Base-by-base conservation (phyloP, 495 filamentous ascomycete genomes). In the Neurospora sp. region DNA sequence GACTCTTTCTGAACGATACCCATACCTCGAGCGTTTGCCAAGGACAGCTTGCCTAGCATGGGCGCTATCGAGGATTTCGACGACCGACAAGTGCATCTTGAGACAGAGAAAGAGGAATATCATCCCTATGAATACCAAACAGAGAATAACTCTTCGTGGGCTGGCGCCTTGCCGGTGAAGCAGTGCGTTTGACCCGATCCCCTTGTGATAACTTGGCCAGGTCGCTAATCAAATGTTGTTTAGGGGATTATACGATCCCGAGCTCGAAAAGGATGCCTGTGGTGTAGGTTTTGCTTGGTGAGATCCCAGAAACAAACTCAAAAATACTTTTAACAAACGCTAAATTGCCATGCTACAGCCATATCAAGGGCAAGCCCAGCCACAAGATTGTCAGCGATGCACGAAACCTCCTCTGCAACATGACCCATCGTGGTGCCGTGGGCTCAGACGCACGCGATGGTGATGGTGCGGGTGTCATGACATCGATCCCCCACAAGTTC, bases 351-450 rank as follows among this genome's bases (percentile, higher is more conserved):
- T 37, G 9, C 10, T 8, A 24, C 70, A 98, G 94, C 84, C 92
- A 98, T 80, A 98, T 98, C 82, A 99, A 99, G 86, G 96, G 96
- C 84, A 91, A 92, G 81, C 84, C 96, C 39, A 98, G 94, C 86
- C 96, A 99, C 85, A 99, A 99, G 83, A 99, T 99, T 78, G 91
- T 99, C 71, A 97, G 93, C 85, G 96, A 99, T 98, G 96, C 96
- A 71, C 92, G 93, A 74, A 95, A 94, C 81, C 88, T 99, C 59
- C 90, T 99, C 72, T 99, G 96, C 85, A 99, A 99, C 87, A 99
- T 99, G 96, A 98, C 96, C 88, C 96, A 99, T 85, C 91, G 96
- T 80, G 96, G 96, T 85, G 96, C 96, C 72, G 96, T 99, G 78
- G 96, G 96, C 73, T 98, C 96, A 13, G 96, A 99, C 86, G 94